Evolutionary conservation across 2,329 filamentous ascomycete genomes (phyloP).

Genomic region (Fusarium verrucosum): DNA sequence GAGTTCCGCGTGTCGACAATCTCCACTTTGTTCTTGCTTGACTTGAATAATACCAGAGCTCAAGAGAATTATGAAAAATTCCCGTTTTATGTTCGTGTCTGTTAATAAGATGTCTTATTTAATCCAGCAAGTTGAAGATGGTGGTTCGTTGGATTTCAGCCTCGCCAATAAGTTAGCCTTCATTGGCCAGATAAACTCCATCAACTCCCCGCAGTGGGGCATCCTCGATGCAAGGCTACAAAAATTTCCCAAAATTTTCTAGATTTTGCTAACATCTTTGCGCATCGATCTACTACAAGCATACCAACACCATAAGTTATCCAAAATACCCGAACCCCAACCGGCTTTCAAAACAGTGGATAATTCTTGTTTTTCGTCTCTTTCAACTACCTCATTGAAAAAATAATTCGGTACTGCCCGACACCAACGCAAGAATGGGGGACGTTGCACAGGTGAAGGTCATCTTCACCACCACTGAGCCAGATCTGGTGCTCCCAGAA

Average conservation of each 20-base stretch:
- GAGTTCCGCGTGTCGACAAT: not conserved
- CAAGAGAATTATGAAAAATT: not conserved
- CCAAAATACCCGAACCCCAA: conserved; percentile 29
- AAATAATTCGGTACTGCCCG: not conserved
- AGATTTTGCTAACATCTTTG: conserved; percentile 31
- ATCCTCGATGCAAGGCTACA: conserved; percentile 38
- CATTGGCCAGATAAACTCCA: conserved; percentile 7
- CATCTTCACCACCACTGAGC: conserved; percentile 71
- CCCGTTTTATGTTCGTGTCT: not conserved
- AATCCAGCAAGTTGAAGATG: not conserved
- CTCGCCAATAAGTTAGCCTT: conserved; percentile 5
- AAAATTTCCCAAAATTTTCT: conserved; percentile 43
- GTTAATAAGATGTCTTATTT: not conserved
- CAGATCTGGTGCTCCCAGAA: conserved; percentile 70
- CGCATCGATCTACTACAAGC: conserved; percentile 9
- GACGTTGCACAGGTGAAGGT: conserved; percentile 69
- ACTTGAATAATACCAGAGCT: not conserved
- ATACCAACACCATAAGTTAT: conserved; percentile 7
- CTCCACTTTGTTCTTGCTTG: too few species aligned
- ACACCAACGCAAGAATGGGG: conserved; percentile 47
- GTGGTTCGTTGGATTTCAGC: conserved; percentile 25
- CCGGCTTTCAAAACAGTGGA: conserved; percentile 17
- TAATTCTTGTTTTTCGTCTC: not conserved
- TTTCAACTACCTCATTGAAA: not conserved
- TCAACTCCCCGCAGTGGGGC: conserved; percentile 39